Base-by-base conservation (phyloP, 257 asterid genomes). In the Fraxinus anomala region DNA sequence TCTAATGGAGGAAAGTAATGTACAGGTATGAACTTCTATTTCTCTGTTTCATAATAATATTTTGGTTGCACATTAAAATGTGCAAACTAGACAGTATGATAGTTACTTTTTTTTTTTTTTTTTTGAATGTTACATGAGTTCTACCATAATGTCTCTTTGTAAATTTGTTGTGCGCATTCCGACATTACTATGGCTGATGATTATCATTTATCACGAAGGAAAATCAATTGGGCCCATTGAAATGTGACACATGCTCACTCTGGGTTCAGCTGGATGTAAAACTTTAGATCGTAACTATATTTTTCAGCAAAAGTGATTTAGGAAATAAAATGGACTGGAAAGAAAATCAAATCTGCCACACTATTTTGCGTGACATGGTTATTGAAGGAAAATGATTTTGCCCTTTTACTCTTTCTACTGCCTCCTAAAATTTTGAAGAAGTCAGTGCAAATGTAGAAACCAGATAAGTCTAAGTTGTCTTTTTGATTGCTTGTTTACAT, bases 1-100 rank as follows among this genome's bases (percentile, higher is more conserved):
- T 80, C 87, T 94, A 67, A 92, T 89, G 92, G 87, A 87, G 73
- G 99, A 94, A 86, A 92, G 96, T 74, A 94, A 94, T 78, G 99
- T 92, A 76, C 99, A 94, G 99, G 99, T 94, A 87, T 82, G 82
- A 14, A 73, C 74, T 61, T 19, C 54, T 19, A 66, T 73, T 74
- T 59, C 44, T 59, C 44, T 70, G 31, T 68, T 70, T 39, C 70
- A 2, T 49, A 42, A 49, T 79, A n/a, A 1, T 11, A 8, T 11
- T 42, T 11, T 42, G 51, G 17, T 42, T 42, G 51, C 17, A 12
- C 17, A 42, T 42, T 42, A 12, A 42, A 42, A 42, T 42, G 51
- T 42, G 51, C 4, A 3, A 42, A 42, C 51, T 42, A 42, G 16
- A 42, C 5, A 11, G 37, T 59, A 76, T 5, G 47, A 36, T 26